Conservation (phyloP, 1,139 yeast genomes). For the Candida sp. region DNA sequence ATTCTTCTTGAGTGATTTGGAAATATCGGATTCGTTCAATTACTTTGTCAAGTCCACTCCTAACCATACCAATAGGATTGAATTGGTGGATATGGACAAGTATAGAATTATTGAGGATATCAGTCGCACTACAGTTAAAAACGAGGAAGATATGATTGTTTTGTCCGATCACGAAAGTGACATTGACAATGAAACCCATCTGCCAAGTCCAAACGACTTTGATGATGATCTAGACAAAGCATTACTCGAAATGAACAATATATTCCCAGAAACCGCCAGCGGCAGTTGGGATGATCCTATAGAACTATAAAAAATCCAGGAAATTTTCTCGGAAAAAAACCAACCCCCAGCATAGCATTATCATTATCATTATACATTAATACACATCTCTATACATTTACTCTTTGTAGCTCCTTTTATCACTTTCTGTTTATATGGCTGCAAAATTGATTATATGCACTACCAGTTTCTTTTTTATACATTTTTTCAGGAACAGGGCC, state of each 20-base stretch:
- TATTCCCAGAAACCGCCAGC: constrained; percentile 14
- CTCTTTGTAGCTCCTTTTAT: neutral
- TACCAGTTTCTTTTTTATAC: neutral
- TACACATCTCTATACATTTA: neutral
- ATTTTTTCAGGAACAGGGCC: neutral
- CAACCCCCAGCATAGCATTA: neutral
- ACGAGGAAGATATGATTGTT: constrained; percentile 22
- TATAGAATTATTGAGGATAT: constrained; percentile 33
- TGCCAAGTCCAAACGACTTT: neutral
- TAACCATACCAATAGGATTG: constrained; percentile 29
- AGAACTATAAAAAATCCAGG: neutral
- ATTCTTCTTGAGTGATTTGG: constrained; percentile 33
- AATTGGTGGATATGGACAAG: constrained; percentile 32
- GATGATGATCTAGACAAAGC: constrained; percentile 8
- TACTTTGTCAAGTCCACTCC: constrained; percentile 42
- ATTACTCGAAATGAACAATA: constrained; percentile 5
- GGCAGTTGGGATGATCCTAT: constrained; percentile 42
- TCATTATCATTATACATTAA: neutral
- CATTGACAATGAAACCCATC: constrained; percentile 5
- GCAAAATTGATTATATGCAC: neutral
- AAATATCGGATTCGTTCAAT: constrained; percentile 40
- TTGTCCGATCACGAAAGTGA: constrained; percentile 27
- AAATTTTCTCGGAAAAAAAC: neutral
- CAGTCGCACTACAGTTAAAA: neutral
- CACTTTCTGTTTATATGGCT: neutral